Percentiles rank a stretch among this genome's conserved stretches.
These are phyloP conservation scores for Yueomyces sp. DNA, from an alignment of 1,139 yeast genomes.

Conservation along the genomic window DNA sequence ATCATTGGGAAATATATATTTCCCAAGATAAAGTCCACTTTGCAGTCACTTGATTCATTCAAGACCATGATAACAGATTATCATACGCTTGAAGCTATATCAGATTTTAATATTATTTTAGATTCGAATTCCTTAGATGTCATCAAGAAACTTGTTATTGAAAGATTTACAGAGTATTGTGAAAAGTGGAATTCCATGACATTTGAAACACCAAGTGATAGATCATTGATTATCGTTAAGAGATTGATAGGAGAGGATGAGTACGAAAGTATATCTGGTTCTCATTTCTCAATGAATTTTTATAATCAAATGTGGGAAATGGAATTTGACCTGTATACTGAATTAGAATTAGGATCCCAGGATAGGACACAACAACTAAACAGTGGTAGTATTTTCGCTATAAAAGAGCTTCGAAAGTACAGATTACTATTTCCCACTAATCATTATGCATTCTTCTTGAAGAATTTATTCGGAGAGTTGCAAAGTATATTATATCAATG, in stretches of 20 bases:
- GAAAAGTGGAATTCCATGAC: too few species aligned
- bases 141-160: too few species aligned
- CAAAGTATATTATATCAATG: conserved; percentile 17
- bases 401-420: conserved; percentile 3
- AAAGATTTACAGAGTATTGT: too few species aligned
- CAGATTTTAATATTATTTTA: too few species aligned
- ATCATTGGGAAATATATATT: neutral
- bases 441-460: conserved; percentile 7
- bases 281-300: too few species aligned
- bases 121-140: too few species aligned
- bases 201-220: too few species aligned
- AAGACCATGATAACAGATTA: too few species aligned
- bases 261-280: too few species aligned
- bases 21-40: neutral
- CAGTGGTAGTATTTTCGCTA: neutral
- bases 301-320: neutral
- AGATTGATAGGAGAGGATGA: too few species aligned
- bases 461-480: conserved; percentile 13
- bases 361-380: neutral
- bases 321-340: neutral
- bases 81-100: too few species aligned
- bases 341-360: neutral
- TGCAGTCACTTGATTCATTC: neutral
- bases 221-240: too few species aligned
- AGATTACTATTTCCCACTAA: conserved; percentile 6